Conservation (phyloP, 345 rosid species). For the Populus simonii region DNA sequence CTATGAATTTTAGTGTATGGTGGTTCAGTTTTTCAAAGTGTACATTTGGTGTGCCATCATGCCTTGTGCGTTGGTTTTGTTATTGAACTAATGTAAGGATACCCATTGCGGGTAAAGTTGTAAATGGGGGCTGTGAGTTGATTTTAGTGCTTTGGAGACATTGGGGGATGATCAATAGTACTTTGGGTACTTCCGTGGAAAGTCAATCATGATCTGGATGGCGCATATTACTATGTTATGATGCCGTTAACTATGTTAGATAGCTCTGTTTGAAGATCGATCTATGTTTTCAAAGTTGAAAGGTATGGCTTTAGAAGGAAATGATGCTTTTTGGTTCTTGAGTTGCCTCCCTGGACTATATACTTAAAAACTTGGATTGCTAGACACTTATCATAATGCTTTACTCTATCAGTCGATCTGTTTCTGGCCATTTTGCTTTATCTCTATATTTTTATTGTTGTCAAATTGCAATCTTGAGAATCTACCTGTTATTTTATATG, state of each 20-base stretch:
- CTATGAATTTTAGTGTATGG: too few species aligned
- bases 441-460: too few species aligned
- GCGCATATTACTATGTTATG: neutral
- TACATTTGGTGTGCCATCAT: neutral
- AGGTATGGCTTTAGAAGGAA: too few species aligned
- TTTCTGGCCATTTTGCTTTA: too few species aligned
- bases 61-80: conserved; percentile 3
- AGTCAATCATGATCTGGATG: neutral
- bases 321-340: too few species aligned
- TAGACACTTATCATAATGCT: too few species aligned
- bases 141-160: neutral
- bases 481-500: neutral
- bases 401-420: too few species aligned
- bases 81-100: neutral
- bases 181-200: neutral
- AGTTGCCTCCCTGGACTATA: too few species aligned
- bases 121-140: neutral
- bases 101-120: neutral
- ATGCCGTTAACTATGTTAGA: too few species aligned
- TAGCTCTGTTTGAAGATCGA: too few species aligned
- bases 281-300: neutral
- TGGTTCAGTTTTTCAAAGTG: neutral
- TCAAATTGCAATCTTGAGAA: neutral
- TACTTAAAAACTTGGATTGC: too few species aligned
- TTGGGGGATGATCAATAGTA: neutral